A percentile compares a stretch with the other conserved stretches of the same genome.
These are phyloP conservation scores for Nitzschia inconspicua DNA, from an alignment of 108 stramenopile genomes.

Conservation along the genomic window DNA sequence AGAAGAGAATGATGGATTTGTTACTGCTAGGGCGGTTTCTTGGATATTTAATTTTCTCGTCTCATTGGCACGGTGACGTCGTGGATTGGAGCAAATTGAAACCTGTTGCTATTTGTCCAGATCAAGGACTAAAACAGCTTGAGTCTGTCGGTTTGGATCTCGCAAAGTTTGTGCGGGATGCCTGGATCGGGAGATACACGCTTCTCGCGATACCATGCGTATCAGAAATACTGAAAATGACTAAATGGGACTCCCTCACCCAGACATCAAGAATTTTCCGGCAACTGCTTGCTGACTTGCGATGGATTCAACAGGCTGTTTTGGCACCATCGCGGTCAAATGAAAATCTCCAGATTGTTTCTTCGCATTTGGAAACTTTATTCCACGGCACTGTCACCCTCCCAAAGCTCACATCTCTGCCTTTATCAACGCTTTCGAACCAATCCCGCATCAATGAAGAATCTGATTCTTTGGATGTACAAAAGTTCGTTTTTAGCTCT, in stretches of 20 bases:
- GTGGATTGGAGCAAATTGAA: slow-evolving; percentile 10
- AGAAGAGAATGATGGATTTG: slow-evolving; percentile 41
- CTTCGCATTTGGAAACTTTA: slow-evolving; percentile 46
- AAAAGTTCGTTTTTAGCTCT: slow-evolving; percentile 40
- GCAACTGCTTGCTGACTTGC: slow-evolving; percentile 40
- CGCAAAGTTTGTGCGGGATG: slow-evolving; percentile 33
- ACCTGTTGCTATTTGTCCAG: background rate
- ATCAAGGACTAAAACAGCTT: slow-evolving; percentile 19
- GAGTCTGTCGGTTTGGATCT: slow-evolving; percentile 33
- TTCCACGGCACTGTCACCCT: slow-evolving; percentile 52
- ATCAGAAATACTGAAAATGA: slow-evolving; percentile 65
- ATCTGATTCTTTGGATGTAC: slow-evolving; percentile 16
- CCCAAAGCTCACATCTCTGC: slow-evolving; percentile 32
- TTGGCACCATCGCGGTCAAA: background rate
- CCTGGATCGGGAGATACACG: slow-evolving; percentile 28
- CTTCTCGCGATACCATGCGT: slow-evolving; percentile 45
- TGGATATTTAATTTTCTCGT: slow-evolving; percentile 71
- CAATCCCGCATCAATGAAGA: background rate
- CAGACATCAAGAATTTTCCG: slow-evolving; percentile 38
- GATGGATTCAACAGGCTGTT: slow-evolving; percentile 16
- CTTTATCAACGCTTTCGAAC: background rate
- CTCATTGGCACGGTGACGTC: slow-evolving; percentile 52
- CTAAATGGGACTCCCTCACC: slow-evolving; percentile 61
- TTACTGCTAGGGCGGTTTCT: slow-evolving; percentile 70
- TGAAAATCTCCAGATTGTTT: slow-evolving; percentile 28